Percentiles rank a stretch among this genome's conserved stretches.
Evolutionary conservation across 176 grass and related monocot genomes (phyloP).

Genomic region (Carex parvula): DNA sequence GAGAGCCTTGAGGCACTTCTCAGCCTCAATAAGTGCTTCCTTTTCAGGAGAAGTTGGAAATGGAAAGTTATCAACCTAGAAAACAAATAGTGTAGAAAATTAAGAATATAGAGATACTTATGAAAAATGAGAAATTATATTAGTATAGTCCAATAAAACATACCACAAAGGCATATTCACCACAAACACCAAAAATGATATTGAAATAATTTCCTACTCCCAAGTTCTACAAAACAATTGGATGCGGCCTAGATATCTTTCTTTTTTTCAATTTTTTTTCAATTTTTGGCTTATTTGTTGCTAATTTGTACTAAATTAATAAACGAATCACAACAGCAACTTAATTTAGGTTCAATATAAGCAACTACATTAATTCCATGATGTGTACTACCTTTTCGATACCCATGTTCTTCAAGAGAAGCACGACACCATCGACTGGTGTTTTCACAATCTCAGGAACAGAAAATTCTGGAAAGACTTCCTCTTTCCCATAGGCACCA

Average conservation of each 20-base stretch:
- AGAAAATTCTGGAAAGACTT: constrained; percentile 88
- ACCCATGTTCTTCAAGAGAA: constrained; percentile 86
- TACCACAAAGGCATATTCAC: neutral
- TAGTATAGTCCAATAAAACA: neutral
- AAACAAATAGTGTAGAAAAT: neutral
- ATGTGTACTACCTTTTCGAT: constrained; percentile 68
- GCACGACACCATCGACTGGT: constrained; percentile 85
- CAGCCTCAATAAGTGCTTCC: constrained; percentile 76
- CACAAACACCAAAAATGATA: neutral
- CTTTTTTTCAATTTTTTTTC: neutral
- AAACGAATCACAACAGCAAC: neutral
- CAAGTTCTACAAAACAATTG: neutral
- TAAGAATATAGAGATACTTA: constrained; percentile 1
- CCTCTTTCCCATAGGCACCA: constrained; percentile 86
- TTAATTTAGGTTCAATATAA: neutral
- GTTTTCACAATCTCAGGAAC: constrained; percentile 80
- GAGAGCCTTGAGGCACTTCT: constrained; percentile 71
- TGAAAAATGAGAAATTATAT: neutral
- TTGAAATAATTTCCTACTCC: neutral
- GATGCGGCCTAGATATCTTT: neutral
- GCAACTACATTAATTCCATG: constrained; percentile 15
- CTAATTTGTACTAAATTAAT: neutral
- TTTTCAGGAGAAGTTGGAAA: constrained; percentile 74
- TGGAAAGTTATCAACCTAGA: constrained; percentile 90
- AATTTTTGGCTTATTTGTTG: constrained; percentile 8